phyloP scores from a whole-genome alignment of 2,329 filamentous ascomycete genomes.

The Phyllosticta capitalensis region DNA sequence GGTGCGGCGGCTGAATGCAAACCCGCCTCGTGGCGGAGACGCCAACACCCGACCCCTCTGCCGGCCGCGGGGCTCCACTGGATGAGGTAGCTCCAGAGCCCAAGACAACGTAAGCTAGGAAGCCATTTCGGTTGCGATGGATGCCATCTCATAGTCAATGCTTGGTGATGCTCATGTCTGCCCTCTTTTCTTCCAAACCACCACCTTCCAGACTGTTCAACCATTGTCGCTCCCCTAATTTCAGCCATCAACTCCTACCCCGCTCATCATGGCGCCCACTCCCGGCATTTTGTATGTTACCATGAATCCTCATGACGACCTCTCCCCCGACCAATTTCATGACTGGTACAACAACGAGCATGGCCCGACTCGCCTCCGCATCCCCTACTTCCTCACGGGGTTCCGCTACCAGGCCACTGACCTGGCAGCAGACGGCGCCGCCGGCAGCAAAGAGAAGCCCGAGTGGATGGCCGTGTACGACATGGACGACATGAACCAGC shows the following conservation, averaged over 20 bases:
- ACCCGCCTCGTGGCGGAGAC: not conserved
- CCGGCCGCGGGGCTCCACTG: conserved; percentile 4
- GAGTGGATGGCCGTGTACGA: conserved; percentile 77
- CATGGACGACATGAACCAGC: conserved; percentile 60
- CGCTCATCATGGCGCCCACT: conserved; percentile 31
- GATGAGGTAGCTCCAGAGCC: not conserved
- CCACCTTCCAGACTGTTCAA: not conserved
- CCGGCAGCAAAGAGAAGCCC: conserved; percentile 41
- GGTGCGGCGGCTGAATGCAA: not conserved
- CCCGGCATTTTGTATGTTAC: conserved; percentile 75
- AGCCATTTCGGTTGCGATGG: not conserved
- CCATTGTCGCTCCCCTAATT: not conserved
- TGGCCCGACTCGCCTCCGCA: conserved; percentile 67
- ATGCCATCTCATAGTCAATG: not conserved
- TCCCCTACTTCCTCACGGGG: conserved; percentile 66
- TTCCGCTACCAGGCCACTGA: conserved; percentile 69
- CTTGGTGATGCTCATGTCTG: not conserved
- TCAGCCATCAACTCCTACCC: not conserved
- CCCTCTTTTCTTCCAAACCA: not conserved
- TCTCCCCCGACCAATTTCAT: conserved; percentile 64
- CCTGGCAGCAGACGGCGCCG: conserved; percentile 24
- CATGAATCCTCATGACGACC: conserved; percentile 64
- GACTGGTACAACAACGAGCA: conserved; percentile 96
- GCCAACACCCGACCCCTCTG: conserved; percentile 5
- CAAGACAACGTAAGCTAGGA: not conserved